A percentile compares a stretch with the other conserved stretches of the same genome.
Conservation (phyloP, 441 rosid species). For the Arabidopsis lyrata region DNA sequence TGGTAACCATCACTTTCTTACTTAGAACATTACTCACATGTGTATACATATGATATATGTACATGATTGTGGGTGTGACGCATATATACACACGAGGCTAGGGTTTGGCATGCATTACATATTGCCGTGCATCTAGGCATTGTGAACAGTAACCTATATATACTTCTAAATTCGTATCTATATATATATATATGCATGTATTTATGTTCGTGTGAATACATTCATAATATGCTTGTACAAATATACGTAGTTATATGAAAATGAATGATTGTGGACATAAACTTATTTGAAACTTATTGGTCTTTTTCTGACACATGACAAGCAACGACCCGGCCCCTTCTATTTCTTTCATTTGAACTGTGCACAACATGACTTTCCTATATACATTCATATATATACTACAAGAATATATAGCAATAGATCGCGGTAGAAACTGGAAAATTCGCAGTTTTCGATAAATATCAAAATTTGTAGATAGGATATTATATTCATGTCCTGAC, state of each 20-base stretch:
- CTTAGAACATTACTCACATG: slow-evolving; percentile 13
- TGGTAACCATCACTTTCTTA: slow-evolving; percentile 24
- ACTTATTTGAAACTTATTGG: slow-evolving; percentile 36
- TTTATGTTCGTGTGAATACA: background rate
- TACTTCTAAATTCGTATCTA: background rate
- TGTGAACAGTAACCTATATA: slow-evolving; percentile 20
- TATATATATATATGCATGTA: background rate
- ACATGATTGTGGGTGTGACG: slow-evolving; percentile 26
- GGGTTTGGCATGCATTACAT: slow-evolving; percentile 47
- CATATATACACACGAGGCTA: slow-evolving; percentile 31
- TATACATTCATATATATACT: background rate
- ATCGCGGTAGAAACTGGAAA: background rate
- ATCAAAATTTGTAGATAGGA: background rate
- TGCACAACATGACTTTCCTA: background rate
- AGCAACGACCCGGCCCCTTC: slow-evolving; percentile 21
- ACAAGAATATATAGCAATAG: background rate
- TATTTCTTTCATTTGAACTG: slow-evolving; percentile 29
- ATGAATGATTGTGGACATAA: slow-evolving; percentile 9
- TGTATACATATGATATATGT: background rate
- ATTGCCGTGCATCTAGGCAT: slow-evolving; percentile 34
- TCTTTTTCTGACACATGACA: slow-evolving; percentile 32
- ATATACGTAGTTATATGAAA: background rate
- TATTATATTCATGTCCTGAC: background rate
- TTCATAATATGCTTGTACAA: background rate
- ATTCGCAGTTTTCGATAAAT: too few species aligned